These are phyloP conservation scores for Jamesozyma jinghongensis DNA, from an alignment of 805 yeast species.

Conservation along the genomic window DNA sequence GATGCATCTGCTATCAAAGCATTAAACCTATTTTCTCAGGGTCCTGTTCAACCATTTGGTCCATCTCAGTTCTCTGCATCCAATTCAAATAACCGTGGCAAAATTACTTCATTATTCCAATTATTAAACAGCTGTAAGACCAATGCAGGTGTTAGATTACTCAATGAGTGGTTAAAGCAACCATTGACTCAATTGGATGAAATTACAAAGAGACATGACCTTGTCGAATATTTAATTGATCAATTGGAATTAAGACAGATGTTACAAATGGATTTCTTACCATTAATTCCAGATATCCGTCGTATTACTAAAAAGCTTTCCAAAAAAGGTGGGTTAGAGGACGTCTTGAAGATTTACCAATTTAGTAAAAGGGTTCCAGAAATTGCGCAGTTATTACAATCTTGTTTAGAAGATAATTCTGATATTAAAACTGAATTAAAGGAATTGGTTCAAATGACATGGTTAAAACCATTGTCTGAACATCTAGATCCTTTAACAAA, in stretches of 20 bases:
- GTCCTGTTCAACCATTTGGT: conserved; percentile 15
- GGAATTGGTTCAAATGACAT: conserved; percentile 38
- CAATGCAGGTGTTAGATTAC: conserved; percentile 75
- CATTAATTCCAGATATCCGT: conserved; percentile 74
- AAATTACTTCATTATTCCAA: conserved; percentile 63
- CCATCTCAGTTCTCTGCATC: conserved; percentile 5
- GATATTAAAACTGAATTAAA: conserved; percentile 13
- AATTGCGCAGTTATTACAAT: conserved; percentile 43
- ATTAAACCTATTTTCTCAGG: conserved; percentile 67
- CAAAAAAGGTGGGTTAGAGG: conserved; percentile 62
- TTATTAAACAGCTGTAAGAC: conserved; percentile 83
- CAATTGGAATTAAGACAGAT: conserved; percentile 58
- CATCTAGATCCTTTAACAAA: conserved; percentile 47
- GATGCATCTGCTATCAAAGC: conserved; percentile 89
- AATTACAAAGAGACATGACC: conserved; percentile 58
- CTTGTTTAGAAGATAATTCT: conserved; percentile 32
- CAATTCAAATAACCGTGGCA: conserved; percentile 18
- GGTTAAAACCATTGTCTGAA: conserved; percentile 50
- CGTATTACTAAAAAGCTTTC: conserved; percentile 62
- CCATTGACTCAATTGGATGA: conserved; percentile 62
- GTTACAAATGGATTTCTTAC: conserved; percentile 57
- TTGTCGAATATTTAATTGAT: conserved; percentile 68
- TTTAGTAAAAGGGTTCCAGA: conserved; percentile 65
- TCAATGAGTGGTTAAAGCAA: conserved; percentile 93
- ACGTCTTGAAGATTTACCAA: conserved; percentile 83